Conservation (phyloP, 768 basidiomycete species). For the Leccinum truebloodii region DNA sequence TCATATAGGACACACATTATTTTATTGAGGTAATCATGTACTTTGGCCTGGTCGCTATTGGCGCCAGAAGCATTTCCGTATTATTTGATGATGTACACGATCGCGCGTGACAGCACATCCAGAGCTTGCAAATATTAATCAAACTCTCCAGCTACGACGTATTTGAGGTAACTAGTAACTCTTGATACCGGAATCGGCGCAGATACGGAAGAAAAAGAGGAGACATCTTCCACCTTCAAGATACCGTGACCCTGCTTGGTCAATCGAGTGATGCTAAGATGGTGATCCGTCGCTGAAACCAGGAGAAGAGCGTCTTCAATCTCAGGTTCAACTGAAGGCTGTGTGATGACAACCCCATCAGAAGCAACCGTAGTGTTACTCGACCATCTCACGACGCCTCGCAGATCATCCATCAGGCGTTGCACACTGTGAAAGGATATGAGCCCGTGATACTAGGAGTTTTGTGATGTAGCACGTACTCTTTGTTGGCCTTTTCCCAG, state of each 20-base stretch:
- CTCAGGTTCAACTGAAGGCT: slow-evolving; percentile 63
- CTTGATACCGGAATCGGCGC: slow-evolving; percentile 91
- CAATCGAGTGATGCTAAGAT: slow-evolving; percentile 94
- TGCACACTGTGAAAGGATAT: slow-evolving; percentile 49
- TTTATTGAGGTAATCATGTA: too few species aligned
- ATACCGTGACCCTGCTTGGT: slow-evolving; percentile 93
- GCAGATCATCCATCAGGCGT: slow-evolving; percentile 79
- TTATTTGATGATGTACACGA: slow-evolving; percentile 83
- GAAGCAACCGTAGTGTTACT: slow-evolving; percentile 34
- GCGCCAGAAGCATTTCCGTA: too few species aligned
- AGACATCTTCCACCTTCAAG: slow-evolving; percentile 91
- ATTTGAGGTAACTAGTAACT: slow-evolving; percentile 66
- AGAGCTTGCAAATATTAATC: slow-evolving; percentile 86
- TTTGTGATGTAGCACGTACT: slow-evolving; percentile 50
- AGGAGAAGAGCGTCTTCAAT: slow-evolving; percentile 74
- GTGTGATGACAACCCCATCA: slow-evolving; percentile 40
- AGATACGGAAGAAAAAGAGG: slow-evolving; percentile 99
- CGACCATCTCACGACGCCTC: slow-evolving; percentile 56
- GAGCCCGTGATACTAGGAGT: neutral
- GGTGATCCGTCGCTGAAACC: slow-evolving; percentile 95
- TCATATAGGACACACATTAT: too few species aligned
- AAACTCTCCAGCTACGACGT: slow-evolving; percentile 65
- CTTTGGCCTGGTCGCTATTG: too few species aligned
- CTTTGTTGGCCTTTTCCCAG: slow-evolving; percentile 77
- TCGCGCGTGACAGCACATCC: slow-evolving; percentile 92